Evolutionary conservation across 495 filamentous ascomycete species (phyloP).

Genomic region (Neurospora pannonica): DNA sequence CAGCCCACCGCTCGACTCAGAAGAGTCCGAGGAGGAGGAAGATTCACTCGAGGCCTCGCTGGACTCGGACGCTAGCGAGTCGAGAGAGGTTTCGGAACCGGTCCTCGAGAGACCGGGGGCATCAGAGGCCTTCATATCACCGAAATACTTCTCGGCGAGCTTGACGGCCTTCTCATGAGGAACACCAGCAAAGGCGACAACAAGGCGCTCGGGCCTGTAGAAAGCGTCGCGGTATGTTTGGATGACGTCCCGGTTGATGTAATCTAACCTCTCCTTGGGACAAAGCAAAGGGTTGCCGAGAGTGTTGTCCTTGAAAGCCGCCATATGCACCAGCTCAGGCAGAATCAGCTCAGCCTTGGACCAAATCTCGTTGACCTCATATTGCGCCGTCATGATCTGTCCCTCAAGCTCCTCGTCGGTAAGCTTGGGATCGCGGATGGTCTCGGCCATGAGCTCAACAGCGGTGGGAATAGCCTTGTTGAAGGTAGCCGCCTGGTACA

Average conservation of each 20-base stretch:
- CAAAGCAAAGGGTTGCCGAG: slow-evolving; percentile 89
- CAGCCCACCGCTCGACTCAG: slow-evolving; percentile 44
- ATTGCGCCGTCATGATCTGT: slow-evolving; percentile 83
- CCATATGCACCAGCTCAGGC: slow-evolving; percentile 89
- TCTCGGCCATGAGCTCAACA: slow-evolving; percentile 82
- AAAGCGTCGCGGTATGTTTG: slow-evolving; percentile 74
- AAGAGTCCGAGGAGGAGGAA: slow-evolving; percentile 32
- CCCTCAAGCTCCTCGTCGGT: slow-evolving; percentile 82
- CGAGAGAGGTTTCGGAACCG: slow-evolving; percentile 40
- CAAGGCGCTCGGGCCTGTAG: slow-evolving; percentile 80
- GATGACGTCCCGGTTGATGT: slow-evolving; percentile 68
- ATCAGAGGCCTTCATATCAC: slow-evolving; percentile 61
- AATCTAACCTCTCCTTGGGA: slow-evolving; percentile 66
- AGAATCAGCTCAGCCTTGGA: slow-evolving; percentile 92
- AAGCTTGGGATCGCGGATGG: slow-evolving; percentile 78
- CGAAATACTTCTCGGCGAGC: slow-evolving; percentile 77
- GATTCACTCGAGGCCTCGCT: slow-evolving; percentile 25
- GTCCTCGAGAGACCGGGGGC: slow-evolving; percentile 49
- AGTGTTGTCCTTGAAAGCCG: slow-evolving; percentile 91
- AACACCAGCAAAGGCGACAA: slow-evolving; percentile 92
- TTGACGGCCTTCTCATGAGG: slow-evolving; percentile 70
- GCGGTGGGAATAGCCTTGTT: slow-evolving; percentile 83
- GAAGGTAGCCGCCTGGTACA: slow-evolving; percentile 98
- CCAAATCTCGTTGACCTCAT: slow-evolving; percentile 98
- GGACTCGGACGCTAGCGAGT: slow-evolving; percentile 32